A percentile compares a stretch with the other conserved stretches of the same genome.
phyloP scores from a whole-genome alignment of 2,329 filamentous ascomycete species.

The Rugonectria rugulosa region DNA sequence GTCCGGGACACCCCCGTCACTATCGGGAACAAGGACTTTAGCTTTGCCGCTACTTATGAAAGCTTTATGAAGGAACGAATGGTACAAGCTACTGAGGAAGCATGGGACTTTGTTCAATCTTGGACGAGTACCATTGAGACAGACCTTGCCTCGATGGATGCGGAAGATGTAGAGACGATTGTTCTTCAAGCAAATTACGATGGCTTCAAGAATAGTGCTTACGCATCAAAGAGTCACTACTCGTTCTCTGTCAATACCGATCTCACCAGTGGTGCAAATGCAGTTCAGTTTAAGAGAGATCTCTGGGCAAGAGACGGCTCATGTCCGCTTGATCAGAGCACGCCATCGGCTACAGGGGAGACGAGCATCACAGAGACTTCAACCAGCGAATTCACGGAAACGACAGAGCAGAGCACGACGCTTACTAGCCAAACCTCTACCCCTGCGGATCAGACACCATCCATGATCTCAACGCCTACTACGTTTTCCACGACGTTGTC shows the following conservation, averaged over 20 bases:
- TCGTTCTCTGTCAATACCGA: constrained; percentile 7
- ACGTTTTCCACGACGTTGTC: neutral
- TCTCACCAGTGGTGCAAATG: constrained; percentile 1
- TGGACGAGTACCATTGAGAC: neutral
- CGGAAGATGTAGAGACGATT: neutral
- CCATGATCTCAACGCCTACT: no score
- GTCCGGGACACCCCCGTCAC: neutral
- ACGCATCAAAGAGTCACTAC: neutral
- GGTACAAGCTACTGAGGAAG: neutral
- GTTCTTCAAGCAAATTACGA: neutral
- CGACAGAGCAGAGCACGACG: no score
- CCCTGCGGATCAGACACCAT: no score
- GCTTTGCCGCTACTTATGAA: constrained; percentile 9
- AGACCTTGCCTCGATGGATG: neutral
- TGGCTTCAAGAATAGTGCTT: constrained; percentile 1
- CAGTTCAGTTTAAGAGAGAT: neutral
- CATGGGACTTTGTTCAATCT: constrained; percentile 13
- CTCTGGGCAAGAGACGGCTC: constrained; percentile 8
- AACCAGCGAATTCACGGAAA: no score
- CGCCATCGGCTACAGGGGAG: neutral
- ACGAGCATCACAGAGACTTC: no score
- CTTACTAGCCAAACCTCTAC: no score
- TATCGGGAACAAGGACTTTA: neutral
- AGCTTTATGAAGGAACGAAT: constrained; percentile 9
- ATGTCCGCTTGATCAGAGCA: neutral